Percentiles rank a stretch among this genome's conserved stretches.
Conservation (phyloP, 2,329 filamentous ascomycete species). For the Eurotiales sp. region DNA sequence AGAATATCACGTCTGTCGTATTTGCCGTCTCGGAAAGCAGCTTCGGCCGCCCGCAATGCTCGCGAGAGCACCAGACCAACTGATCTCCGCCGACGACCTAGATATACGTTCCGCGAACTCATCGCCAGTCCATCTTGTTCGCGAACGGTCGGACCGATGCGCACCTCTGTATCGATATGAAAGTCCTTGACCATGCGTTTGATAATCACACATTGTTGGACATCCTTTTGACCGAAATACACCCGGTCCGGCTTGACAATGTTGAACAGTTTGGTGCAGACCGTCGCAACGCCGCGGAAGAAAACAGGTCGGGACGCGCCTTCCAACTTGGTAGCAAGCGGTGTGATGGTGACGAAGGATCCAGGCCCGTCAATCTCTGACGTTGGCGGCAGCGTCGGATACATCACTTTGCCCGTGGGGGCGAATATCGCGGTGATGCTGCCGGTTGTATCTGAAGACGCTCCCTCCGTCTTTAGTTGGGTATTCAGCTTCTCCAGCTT, state of each 20-base stretch:
- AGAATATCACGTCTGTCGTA: conserved; percentile 64
- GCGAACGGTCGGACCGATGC: conserved; percentile 69
- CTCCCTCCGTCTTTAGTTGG: conserved; percentile 53
- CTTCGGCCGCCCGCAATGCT: conserved; percentile 68
- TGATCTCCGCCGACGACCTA: conserved; percentile 68
- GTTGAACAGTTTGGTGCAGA: conserved; percentile 92
- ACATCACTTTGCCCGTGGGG: conserved; percentile 78
- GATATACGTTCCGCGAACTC: conserved; percentile 90
- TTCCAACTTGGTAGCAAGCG: conserved; percentile 75
- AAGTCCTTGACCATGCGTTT: conserved; percentile 85
- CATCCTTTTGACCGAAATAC: conserved; percentile 96
- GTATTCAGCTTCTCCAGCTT: conserved; percentile 65
- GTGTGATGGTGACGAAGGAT: conserved; percentile 88
- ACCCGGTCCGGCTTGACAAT: conserved; percentile 73
- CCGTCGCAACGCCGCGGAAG: conserved; percentile 91
- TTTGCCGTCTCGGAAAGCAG: conserved; percentile 56
- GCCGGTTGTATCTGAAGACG: conserved; percentile 43
- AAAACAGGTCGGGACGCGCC: conserved; percentile 86
- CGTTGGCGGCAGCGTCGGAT: conserved; percentile 73
- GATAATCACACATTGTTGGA: conserved; percentile 92
- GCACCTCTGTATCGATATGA: conserved; percentile 69
- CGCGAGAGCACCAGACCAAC: conserved; percentile 69
- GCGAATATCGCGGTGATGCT: conserved; percentile 81
- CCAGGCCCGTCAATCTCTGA: conserved; percentile 71
- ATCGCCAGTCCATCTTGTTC: conserved; percentile 81